phyloP scores from a whole-genome alignment of 2,329 filamentous ascomycete genomes.

The Seiridium unicorne region DNA sequence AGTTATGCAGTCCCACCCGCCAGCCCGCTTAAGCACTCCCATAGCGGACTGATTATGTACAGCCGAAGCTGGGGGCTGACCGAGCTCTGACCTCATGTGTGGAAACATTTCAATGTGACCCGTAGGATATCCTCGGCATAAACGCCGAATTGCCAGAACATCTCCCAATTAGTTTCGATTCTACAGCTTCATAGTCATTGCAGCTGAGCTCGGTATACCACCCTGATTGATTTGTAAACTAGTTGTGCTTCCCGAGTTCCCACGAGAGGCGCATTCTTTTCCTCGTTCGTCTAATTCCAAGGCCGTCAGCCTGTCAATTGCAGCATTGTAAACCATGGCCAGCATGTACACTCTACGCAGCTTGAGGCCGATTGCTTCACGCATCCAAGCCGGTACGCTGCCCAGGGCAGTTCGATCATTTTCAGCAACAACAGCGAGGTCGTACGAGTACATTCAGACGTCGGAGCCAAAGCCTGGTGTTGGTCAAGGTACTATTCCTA shows the following conservation, averaged over 20 bases:
- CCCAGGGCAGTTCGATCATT: constrained; percentile 54
- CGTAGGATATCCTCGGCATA: constrained; percentile 10
- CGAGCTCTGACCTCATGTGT: constrained; percentile 11
- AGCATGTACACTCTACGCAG: constrained; percentile 55
- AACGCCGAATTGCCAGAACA: not conserved
- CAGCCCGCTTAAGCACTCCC: not conserved
- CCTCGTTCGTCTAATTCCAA: not conserved
- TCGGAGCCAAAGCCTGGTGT: constrained; percentile 86
- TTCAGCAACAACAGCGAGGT: constrained; percentile 40
- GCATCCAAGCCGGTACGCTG: constrained; percentile 56
- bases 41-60: not conserved
- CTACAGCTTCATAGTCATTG: not conserved
- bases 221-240: not conserved
- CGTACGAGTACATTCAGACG: constrained; percentile 80
- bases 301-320: not conserved
- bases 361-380: constrained; percentile 60
- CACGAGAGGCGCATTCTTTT: not conserved
- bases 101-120: not conserved
- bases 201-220: not conserved
- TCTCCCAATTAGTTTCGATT: not conserved
- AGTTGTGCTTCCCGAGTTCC: too few relatives aligned
- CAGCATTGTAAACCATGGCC: not conserved
- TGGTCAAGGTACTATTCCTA: constrained; percentile 66
- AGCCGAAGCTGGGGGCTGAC: not conserved
- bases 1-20: not conserved